Evolutionary conservation across 306 rosid species (phyloP), one percentile per base, ranked within the genome.

Genomic region (Styphnolobium japonicum): DNA sequence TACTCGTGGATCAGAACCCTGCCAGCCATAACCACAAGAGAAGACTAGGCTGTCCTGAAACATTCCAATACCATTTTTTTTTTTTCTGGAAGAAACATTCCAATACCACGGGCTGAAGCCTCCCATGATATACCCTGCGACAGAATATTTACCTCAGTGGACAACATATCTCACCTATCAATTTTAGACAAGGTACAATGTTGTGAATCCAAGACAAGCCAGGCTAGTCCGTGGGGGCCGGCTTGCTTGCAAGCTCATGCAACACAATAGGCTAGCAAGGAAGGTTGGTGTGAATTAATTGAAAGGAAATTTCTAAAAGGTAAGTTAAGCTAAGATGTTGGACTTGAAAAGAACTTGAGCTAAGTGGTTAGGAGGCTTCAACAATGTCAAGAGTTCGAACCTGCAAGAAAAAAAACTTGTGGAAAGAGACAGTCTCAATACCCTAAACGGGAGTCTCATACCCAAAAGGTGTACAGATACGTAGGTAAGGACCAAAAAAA

Each of bases 271-370:
- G 16, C 51, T 70, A 70, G 33, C 68, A 49, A 77, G 70, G 29
- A 67, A 55, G 64, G 70, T 77, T 63, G 75, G 73, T 65, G 48
- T 60, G 46, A 69, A 80, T 79, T 68, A 60, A 84, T 51, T 49
- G 55, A 8, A 46, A 43, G 76, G 77, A 56, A 53, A 74, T n/a
- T 81, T 33, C 70, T 1, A 37, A 22, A 65, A 45, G 42, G 42
- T 63, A 22, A 36, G 33, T 19, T 36, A 23, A 60, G 60, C 60
- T 34, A 31, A 18, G 53, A 51, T 64, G 66, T 15, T 34, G 53
- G 16, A 75, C 5, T 10, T 29, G 80, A 63, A 61, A 51, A 33
- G 1, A 45, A 46, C 51, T 27, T n/a, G n/a, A n/a, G n/a, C n/a
- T n/a, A n/a, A n/a, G n/a, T n/a, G n/a, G n/a, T n/a, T n/a, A n/a